Evolutionary conservation across 1,284 basidiomycete species (phyloP), one percentile per base, ranked within the genome.

Genomic region (Ceratorhiza oryzae-sativae): DNA sequence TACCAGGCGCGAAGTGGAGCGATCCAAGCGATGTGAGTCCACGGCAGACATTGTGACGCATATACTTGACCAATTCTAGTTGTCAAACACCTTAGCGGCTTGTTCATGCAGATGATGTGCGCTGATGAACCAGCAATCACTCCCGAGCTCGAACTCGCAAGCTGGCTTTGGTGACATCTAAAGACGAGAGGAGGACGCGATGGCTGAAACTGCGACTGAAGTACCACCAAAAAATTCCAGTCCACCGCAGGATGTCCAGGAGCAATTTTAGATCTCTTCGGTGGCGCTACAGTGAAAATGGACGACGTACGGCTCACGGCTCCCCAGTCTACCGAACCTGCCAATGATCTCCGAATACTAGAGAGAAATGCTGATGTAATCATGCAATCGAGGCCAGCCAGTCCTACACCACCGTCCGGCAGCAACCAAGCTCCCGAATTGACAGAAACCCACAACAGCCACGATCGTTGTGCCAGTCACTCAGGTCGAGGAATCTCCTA

Each of bases 111-210:
- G 71, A 85, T 97, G 71, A 91, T 94, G 76, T 87, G 87, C 72
- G 86, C 85, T 71, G 85, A 89, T 45, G 80, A 83, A 0, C 79
- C 88, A 5, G 86, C 94, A 5, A 88, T 97, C 27, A 93, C 92
- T 0, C 94, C 94, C 0, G 88, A 90, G 3, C 82, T 94, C 55
- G 93, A 96, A 77, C 85, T 97, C 12, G 95, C 95, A 95, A 96
- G 78, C 86, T 97, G n/a, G 95, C 95, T 0, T 85, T 97, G 18
- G 91, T 97, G 20, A 94, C 94, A 2, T 91, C 93, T 1, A 88
- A 92, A 77, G 93, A 95, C 75, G 94, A 79, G 92, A 93, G 78
- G 91, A 93, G 73, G 92, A 93, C 72, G 90, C 46, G 15, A 48
- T 49, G 23, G 65, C 20, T 2, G 23, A 65, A 30, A 32, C 45